Conservation (phyloP, 257 asterid species). For the Lantana camara region DNA sequence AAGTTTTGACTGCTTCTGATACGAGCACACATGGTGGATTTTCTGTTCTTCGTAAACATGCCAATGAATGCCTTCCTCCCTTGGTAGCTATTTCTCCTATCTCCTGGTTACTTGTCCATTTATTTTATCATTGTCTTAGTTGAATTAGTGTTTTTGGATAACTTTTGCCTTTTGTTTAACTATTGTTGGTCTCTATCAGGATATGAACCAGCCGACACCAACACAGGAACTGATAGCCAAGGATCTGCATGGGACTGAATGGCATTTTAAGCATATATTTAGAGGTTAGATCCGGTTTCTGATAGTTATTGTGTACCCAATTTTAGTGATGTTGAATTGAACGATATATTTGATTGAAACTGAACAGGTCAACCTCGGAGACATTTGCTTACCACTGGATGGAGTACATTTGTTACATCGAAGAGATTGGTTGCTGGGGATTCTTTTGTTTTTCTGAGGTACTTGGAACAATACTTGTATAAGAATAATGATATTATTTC, state of each 20-base stretch:
- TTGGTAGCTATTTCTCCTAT: slow-evolving; percentile 48
- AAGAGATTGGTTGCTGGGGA: slow-evolving; percentile 81
- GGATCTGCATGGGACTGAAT: slow-evolving; percentile 68
- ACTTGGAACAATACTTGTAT: no score
- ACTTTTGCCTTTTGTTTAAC: slow-evolving; percentile 20
- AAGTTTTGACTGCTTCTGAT: slow-evolving; percentile 89
- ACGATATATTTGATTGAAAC: slow-evolving; percentile 1
- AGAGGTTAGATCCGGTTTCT: slow-evolving; percentile 48
- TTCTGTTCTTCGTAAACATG: slow-evolving; percentile 88
- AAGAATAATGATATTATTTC: not conserved
- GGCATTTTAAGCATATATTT: slow-evolving; percentile 85
- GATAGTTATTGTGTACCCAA: not conserved
- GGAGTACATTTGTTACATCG: slow-evolving; percentile 82
- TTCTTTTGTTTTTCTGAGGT: slow-evolving; percentile 79
- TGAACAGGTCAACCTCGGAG: slow-evolving; percentile 81
- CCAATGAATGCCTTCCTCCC: slow-evolving; percentile 87
- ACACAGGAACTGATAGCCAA: slow-evolving; percentile 72
- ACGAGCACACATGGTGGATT: slow-evolving; percentile 96
- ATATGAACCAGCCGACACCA: slow-evolving; percentile 76
- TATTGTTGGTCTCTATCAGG: slow-evolving; percentile 42
- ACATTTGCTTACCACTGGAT: slow-evolving; percentile 85
- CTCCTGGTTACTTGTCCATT: not conserved
- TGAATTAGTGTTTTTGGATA: not conserved
- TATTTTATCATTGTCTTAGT: not conserved
- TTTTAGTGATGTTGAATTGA: slow-evolving; percentile 16